phyloP scores from a whole-genome alignment of 139 green algal genomes.

The Pycnococcus provasolii region DNA sequence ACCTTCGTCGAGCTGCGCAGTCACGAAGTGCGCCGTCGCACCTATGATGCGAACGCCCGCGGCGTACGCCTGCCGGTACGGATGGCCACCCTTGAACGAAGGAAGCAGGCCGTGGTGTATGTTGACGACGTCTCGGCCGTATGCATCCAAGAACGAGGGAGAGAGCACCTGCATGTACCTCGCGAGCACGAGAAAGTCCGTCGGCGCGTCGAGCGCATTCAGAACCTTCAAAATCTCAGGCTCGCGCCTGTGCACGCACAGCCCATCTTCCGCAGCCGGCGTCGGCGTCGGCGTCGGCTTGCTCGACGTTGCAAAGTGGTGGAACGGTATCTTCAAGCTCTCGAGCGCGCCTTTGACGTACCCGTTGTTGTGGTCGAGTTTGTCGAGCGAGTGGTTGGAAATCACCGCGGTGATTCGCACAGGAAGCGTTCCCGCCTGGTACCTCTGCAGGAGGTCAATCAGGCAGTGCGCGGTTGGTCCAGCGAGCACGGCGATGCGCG shows the following conservation, averaged over 20 bases:
- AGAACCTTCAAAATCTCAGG: conserved; percentile 18
- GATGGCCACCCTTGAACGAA: conserved; percentile 39
- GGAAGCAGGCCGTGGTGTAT: conserved; percentile 39
- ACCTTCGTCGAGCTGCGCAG: conserved; percentile 35
- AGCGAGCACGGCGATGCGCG: conserved; percentile 1
- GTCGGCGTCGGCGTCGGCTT: no score
- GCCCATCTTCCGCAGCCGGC: not conserved
- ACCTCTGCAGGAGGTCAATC: conserved; percentile 26
- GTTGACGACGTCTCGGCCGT: conserved; percentile 38
- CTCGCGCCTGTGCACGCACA: not conserved
- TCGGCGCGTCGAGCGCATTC: not conserved
- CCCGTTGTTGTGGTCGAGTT: not conserved
- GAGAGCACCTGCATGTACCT: conserved; percentile 41
- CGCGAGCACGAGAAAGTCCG: conserved; percentile 30
- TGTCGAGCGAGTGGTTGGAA: conserved; percentile 1
- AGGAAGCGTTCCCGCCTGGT: conserved; percentile 19
- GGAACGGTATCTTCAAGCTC: not conserved
- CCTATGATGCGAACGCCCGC: conserved; percentile 42
- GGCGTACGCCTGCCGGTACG: conserved; percentile 37
- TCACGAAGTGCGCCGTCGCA: conserved; percentile 40
- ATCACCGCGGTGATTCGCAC: conserved; percentile 9
- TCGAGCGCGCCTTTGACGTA: conserved; percentile 21
- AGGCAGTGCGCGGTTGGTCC: conserved; percentile 21
- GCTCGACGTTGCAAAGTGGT: not conserved
- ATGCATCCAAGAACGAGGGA: conserved; percentile 21